Evolutionary conservation across 2,329 filamentous ascomycete genomes (phyloP).

Genomic region (Stemphylium lycopersici): DNA sequence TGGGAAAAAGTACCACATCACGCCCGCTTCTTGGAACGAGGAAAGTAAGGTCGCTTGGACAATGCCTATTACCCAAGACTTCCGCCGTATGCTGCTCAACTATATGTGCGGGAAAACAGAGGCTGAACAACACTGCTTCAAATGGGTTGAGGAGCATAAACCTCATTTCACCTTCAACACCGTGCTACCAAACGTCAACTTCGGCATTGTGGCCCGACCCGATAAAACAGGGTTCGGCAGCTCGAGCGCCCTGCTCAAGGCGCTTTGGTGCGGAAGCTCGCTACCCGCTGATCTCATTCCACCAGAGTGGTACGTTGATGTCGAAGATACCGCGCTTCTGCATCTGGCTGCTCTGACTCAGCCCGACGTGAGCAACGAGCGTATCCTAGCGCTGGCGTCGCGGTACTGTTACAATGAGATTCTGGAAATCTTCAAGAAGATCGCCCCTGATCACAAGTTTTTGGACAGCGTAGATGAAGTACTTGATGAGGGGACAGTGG

Average conservation of each 20-base stretch:
- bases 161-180: slow-evolving; percentile 52
- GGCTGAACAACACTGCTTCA: slow-evolving; percentile 48
- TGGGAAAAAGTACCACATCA: slow-evolving; percentile 42
- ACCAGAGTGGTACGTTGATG: slow-evolving; percentile 55
- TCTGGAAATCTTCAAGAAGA: slow-evolving; percentile 43
- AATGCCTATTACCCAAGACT: slow-evolving; percentile 21
- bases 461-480: not conserved
- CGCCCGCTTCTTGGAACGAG: slow-evolving; percentile 42
- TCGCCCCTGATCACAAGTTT: slow-evolving; percentile 47
- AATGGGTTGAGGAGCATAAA: slow-evolving; percentile 51
- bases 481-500: not conserved
- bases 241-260: not conserved
- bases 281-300: slow-evolving; percentile 4
- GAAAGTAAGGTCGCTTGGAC: slow-evolving; percentile 42
- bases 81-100: slow-evolving; percentile 35
- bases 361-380: slow-evolving; percentile 53
- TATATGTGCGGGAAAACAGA: not conserved
- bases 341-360: slow-evolving; percentile 58
- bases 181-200: slow-evolving; percentile 33
- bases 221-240: not conserved
- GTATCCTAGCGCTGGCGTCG: slow-evolving; percentile 59
- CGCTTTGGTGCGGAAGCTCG: not conserved
- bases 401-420: slow-evolving; percentile 54
- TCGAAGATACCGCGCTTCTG: slow-evolving; percentile 57
- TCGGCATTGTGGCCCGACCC: slow-evolving; percentile 25